These are phyloP conservation scores for Vitis vinifera DNA, from an alignment of 164 flowering plant genomes.

Conservation along the genomic window ASM3070453v1 NC_081812.1:14052501-14053000, in stretches of 20 bases:
- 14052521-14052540: constrained; percentile 26
- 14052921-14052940: constrained; percentile 16
- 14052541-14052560: constrained; percentile 33
- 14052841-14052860: constrained; percentile 31
- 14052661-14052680: constrained; percentile 34
- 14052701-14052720: constrained; percentile 10
- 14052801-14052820: constrained; percentile 29
- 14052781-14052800: constrained; percentile 16
- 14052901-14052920: constrained; percentile 14
- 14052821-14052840: constrained; percentile 26
- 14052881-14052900: constrained; percentile 28
- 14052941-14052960: constrained; percentile 24
- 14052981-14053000: constrained; percentile 24
- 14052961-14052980: constrained; percentile 26
- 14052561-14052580: constrained; percentile 33
- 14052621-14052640: constrained; percentile 24
- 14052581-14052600: constrained; percentile 23
- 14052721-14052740: constrained; percentile 14
- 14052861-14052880: constrained; percentile 31
- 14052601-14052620: constrained; percentile 31
- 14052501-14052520: constrained; percentile 28
- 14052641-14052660: constrained; percentile 24
- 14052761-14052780: constrained; percentile 28
- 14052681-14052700: constrained; percentile 24
- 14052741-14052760: constrained; percentile 27